Base-by-base conservation (phyloP, 2,329 filamentous ascomycete species). In the Ophiostoma novo-ulmi region DNA sequence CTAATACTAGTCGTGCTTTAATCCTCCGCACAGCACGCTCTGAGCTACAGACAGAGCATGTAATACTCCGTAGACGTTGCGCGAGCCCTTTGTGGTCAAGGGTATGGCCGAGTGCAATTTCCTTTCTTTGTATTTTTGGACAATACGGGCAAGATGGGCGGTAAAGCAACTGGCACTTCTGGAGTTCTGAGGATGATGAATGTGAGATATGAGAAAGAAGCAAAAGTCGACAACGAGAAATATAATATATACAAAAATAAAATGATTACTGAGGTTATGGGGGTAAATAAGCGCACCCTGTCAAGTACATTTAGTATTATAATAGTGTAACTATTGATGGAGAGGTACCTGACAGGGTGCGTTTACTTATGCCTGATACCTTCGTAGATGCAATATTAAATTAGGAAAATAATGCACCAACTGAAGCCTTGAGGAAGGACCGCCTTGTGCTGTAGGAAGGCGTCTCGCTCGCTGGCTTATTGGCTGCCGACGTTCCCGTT, bases 41-140 rank as follows among this genome's bases (percentile, higher is more conserved):
- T 63, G 35, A 22, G 17, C 7, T 14, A 11, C 61, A 11, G 22
- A 44, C 52, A 26, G n/a, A 26, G 35, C 61, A 38, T 26, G 64
- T n/a, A 39, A 5, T 7, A 7, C 39, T 22, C 20, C 44, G 31
- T 31, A 31, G 31, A 31, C 41, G 55, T 68, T 17, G 44, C 35
- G 66, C 66, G 61, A n/a, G 20, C 71, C 52, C 39, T 14, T 69
- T 72, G 22, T 36, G 69, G 70, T 36, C 39, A 71, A 70, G 70
- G 63, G 64, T 61, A 41, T 55, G n/a, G n/a, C 64, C 63, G 41
- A 66, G 69, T 69, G 71, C 35, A 72, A 72, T 72, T 69, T 72
- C 69, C 38, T 67, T 72, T 70, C 68, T 52, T 65, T 65, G 20
- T 65, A 26, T 36, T 35, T 35, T 35, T 35, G 3, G 26, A 31